Evolutionary conservation across 2,329 filamentous ascomycete genomes (phyloP).

Genomic region (Leptosphaerulina australis): DNA sequence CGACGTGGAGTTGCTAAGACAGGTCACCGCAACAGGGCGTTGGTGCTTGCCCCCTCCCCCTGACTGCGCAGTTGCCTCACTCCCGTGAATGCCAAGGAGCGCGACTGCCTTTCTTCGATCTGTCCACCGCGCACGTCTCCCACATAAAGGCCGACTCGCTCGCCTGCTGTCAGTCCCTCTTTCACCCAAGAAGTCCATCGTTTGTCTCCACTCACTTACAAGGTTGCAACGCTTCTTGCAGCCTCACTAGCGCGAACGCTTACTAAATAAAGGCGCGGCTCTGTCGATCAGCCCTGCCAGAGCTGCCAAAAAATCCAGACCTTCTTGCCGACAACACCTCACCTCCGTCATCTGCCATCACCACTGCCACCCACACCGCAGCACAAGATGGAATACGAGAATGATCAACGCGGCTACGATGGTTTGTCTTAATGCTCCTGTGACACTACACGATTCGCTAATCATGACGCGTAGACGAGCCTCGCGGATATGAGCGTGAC

Average conservation of each 20-base stretch:
- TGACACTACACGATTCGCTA: constrained; percentile 22
- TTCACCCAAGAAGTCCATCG: constrained; percentile 3
- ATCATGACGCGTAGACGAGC: constrained; percentile 56
- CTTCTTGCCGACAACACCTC: constrained; percentile 25
- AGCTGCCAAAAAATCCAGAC: constrained; percentile 37
- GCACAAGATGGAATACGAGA: constrained; percentile 68
- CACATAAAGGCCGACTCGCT: constrained; percentile 9
- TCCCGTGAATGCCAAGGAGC: constrained; percentile 6
- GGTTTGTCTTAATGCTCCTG: constrained; percentile 55
- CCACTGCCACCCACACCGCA: constrained; percentile 37
- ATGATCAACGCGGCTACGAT: constrained; percentile 69
- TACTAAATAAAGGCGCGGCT: constrained; percentile 38
- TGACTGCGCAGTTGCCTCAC: constrained; percentile 18
- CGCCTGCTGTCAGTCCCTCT: constrained; percentile 2
- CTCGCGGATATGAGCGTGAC: constrained; percentile 67
- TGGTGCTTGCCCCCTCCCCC: not conserved
- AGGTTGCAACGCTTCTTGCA: constrained; percentile 25
- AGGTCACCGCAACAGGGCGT: constrained; percentile 6
- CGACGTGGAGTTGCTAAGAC: constrained; percentile 8
- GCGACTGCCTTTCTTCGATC: constrained; percentile 18
- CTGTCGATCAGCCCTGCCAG: constrained; percentile 41
- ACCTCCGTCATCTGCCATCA: constrained; percentile 26
- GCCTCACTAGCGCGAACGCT: constrained; percentile 36
- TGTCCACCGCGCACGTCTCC: constrained; percentile 8
- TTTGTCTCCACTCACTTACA: constrained; percentile 29